Evolutionary conservation across 2,329 filamentous ascomycete species (phyloP), one percentile per base, ranked within the genome.

Genomic region (Didymellaceae sp.): DNA sequence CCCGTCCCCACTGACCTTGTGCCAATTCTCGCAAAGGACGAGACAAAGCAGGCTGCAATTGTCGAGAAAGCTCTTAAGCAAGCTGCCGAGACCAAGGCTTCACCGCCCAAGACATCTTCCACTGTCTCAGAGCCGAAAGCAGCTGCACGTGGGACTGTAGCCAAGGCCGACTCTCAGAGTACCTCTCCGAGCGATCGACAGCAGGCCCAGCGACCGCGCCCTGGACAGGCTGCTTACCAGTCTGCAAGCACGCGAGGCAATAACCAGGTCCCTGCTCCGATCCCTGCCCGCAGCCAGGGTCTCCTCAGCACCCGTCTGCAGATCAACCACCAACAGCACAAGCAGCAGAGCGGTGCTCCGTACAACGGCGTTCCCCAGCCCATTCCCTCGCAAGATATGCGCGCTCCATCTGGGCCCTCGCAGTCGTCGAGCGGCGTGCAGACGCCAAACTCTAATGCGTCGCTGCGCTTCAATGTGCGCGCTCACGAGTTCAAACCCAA

Each of bases 1-100:
- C 91, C 92, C 5, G 91, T 99, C 9, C 94, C 94, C 1, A 86
- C 84, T 42, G 94, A 99, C 73, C 77, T 99, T 26, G 91, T 99
- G 21, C 88, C 90, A 1, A 99, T 99, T 60, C 88, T 99, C 54
- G 93, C 94, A 51, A 99, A 97, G 72, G 94, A 99, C 69, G 91
- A 91, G n/a, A 82, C 80, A 35, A 99, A 97, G 77, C 94, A 97
- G 74, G 86, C 91, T 66, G 86, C 92, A 68, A 97, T 99, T 57
- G 88, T 96, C 66, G 88, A 91, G 63, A 95, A 92, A 73, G 91
- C 91, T 1, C 85, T 90, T 54, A 84, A 86, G 66, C 88, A 93
- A 59, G 86, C 86, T 2, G 86, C 90, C 48, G 77, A 82, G 56
- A 58, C 67, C 35, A 75, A 75, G 55, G 60, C 63, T 14, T 66